A percentile compares a stretch with the other conserved stretches of the same genome.
Conservation (phyloP, 192 early-diverging fungal species). For the Lobulomyces angularis region DNA sequence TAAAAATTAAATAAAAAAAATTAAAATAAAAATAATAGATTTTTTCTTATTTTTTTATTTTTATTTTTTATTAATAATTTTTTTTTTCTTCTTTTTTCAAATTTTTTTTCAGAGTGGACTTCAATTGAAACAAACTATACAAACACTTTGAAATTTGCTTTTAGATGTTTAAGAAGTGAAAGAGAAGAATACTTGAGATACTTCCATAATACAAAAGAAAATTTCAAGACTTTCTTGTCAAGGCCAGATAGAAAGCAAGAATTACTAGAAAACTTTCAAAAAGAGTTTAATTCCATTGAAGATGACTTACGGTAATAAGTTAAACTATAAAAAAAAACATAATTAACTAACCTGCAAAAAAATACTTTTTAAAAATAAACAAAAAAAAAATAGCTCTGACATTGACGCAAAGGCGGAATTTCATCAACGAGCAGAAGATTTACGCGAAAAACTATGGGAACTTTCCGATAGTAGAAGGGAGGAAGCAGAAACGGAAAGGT, state of each 20-base stretch:
- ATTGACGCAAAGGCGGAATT: constrained; percentile 46
- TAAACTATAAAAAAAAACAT: constrained; percentile 1
- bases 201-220: constrained; percentile 37
- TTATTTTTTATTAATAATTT: neutral
- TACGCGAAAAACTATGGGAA: constrained; percentile 48
- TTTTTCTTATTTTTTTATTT: neutral
- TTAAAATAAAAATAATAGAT: constrained; percentile 3
- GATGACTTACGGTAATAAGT: constrained; percentile 37
- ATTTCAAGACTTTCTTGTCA: constrained; percentile 38
- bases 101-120: constrained; percentile 30
- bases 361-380: neutral
- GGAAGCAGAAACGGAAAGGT: constrained; percentile 43
- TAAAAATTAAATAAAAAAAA: constrained; percentile 2
- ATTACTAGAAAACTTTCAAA: constrained; percentile 38
- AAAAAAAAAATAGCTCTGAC: constrained; percentile 32
- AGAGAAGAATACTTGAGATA: constrained; percentile 31
- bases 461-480: constrained; percentile 41
- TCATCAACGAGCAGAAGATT: constrained; percentile 47
- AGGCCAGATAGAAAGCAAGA: constrained; percentile 43
- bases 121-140: constrained; percentile 41
- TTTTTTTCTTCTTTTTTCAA: neutral
- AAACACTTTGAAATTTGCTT: constrained; percentile 42
- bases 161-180: constrained; percentile 42
- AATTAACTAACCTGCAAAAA: neutral
- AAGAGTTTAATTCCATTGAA: constrained; percentile 42